A percentile compares a stretch with the other conserved stretches of the same genome.
Conservation (phyloP, 805 yeast species). For the Wickerhamomyces strasburgensis region DNA sequence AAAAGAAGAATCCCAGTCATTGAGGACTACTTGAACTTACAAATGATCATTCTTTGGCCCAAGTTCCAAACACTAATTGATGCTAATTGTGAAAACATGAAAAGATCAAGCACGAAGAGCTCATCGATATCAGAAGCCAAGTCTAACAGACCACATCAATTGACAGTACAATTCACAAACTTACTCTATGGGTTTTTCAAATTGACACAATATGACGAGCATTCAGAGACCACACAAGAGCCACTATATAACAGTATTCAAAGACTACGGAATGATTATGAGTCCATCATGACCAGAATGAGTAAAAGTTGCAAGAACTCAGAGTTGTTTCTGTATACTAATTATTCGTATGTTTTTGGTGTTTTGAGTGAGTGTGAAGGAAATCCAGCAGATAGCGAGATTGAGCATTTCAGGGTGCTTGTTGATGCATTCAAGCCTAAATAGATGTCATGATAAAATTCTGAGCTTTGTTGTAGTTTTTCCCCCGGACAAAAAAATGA, state of each 20-base stretch:
- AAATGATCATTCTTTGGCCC: conserved; percentile 78
- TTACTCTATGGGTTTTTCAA: conserved; percentile 66
- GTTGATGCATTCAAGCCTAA: conserved; percentile 35
- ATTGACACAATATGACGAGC: conserved; percentile 36
- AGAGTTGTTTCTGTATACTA: conserved; percentile 68
- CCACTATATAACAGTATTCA: conserved; percentile 68
- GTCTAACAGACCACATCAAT: conserved; percentile 43
- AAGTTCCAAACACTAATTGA: conserved; percentile 74
- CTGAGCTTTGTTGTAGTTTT: too few species aligned
- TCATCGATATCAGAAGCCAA: conserved; percentile 28
- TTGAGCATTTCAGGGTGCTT: conserved; percentile 39
- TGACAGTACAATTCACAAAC: conserved; percentile 78
- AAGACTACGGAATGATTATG: conserved; percentile 75
- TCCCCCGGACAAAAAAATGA: too few species aligned
- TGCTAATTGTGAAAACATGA: conserved; percentile 65
- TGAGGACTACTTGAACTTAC: conserved; percentile 64
- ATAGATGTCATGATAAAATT: background rate
- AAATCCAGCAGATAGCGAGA: conserved; percentile 36
- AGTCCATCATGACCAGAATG: conserved; percentile 67
- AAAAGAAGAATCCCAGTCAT: conserved; percentile 64
- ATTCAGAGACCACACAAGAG: conserved; percentile 40
- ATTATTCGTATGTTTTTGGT: conserved; percentile 29
- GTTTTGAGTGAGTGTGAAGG: conserved; percentile 35
- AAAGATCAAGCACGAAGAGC: conserved; percentile 37
- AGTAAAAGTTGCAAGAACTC: conserved; percentile 47